Evolutionary conservation across 805 yeast genomes (phyloP), one percentile per base, ranked within the genome.

Genomic region (Candida saitoana): DNA sequence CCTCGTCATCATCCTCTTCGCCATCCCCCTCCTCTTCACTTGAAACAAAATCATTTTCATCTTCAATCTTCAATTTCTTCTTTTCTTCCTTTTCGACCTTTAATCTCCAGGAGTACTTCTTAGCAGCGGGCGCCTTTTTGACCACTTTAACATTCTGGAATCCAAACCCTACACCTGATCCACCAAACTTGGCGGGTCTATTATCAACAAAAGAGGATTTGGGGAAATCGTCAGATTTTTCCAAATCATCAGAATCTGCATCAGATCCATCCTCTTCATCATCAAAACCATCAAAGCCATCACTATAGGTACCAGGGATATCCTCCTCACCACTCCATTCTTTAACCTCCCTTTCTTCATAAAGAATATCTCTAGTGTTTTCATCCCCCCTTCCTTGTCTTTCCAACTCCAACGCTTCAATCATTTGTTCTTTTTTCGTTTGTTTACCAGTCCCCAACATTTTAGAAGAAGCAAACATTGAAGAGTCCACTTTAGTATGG

Each of bases 321-420:
- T 34, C 46, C 6, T 55, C 60, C 19, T 57, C 67, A 1, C 47
- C 48, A 3, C 47, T 38, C 89, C 89, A 84, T 20, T 77, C 82
- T 51, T 73, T 76, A 2, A 79, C 76, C 30, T 72, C 76, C 47
- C 83, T 71, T 52, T 82, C 80, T 58, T 87, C 95, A 55, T 84
- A 87, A 20, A 87, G 60, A 16, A 87, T 70, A 17, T 75, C 82
- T 37, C 65, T 71, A 0, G 87, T 82, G 27, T 65, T 60, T 2
- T 80, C 88, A 56, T 76, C 77, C 1, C 77, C 83, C 44, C 84
- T 69, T 2, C 96, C 96, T 54, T 79, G 81, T 44, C 72, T 71
- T 54, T 88, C 96, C 32, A 82, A 63, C 40, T 76, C 76, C 42
- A 87, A 57, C 0, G 96, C 96, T 54, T 86, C 91, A n/a, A 74